Conservation (phyloP, 2,329 filamentous ascomycete species). For the Sclerotiophoma versabilis region DNA sequence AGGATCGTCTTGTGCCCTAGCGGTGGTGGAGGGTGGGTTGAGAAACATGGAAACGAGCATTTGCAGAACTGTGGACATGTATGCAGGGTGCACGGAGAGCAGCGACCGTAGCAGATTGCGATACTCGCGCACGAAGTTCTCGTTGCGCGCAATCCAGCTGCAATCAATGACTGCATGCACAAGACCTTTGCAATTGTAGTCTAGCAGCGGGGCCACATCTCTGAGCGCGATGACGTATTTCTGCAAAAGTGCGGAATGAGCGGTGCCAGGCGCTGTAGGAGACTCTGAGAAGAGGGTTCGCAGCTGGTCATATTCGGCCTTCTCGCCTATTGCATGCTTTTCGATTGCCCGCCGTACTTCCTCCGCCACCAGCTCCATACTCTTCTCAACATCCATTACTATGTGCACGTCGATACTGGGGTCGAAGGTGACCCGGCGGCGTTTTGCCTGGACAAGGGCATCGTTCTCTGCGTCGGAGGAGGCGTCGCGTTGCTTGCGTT, state of each 20-base stretch:
- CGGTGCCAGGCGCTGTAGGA: conserved; percentile 57
- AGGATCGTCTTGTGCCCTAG: conserved; percentile 62
- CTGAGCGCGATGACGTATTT: conserved; percentile 67
- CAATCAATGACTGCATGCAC: conserved; percentile 65
- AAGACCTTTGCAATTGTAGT: conserved; percentile 64
- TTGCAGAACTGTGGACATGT: conserved; percentile 74
- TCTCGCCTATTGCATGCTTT: conserved; percentile 61
- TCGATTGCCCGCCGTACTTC: conserved; percentile 67
- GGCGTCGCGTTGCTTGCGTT: conserved; percentile 45
- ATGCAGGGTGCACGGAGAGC: conserved; percentile 82
- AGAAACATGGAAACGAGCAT: conserved; percentile 84
- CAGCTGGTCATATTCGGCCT: conserved; percentile 63
- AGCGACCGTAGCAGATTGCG: conserved; percentile 67
- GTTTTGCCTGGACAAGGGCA: conserved; percentile 50
- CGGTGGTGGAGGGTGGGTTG: conserved; percentile 62
- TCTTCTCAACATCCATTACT: conserved; percentile 59
- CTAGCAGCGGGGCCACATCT: conserved; percentile 62
- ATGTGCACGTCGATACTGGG: conserved; percentile 56
- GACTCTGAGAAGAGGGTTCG: conserved; percentile 60
- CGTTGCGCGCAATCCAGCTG: conserved; percentile 68
- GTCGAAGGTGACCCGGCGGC: conserved; percentile 57
- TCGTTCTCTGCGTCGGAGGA: conserved; percentile 44
- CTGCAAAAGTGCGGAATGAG: conserved; percentile 60
- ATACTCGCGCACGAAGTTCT: conserved; percentile 64
- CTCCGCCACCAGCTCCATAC: conserved; percentile 64